Conservation (phyloP, 2,329 filamentous ascomycete species). For the Fusarium sp. region DNA sequence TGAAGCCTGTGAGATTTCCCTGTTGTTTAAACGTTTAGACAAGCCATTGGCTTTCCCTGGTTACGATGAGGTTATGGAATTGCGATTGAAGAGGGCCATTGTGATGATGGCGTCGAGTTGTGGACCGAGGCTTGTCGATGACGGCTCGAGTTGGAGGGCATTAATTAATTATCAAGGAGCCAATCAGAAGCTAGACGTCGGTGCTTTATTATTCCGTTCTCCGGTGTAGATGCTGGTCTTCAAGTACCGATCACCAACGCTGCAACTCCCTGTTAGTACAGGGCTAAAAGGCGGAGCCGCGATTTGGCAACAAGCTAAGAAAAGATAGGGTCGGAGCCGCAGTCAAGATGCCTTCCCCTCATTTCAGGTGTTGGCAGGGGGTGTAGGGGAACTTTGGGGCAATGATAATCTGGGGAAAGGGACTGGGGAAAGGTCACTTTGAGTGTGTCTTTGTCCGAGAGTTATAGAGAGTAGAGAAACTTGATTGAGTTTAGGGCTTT, state of each 20-base stretch:
- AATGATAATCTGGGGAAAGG: conserved; percentile 16
- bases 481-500: neutral
- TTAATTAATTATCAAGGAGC: neutral
- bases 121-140: conserved; percentile 25
- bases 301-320: conserved; percentile 40
- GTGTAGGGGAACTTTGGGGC: conserved; percentile 8
- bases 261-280: conserved; percentile 2
- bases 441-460: too few species aligned
- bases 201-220: conserved; percentile 22
- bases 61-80: conserved; percentile 18
- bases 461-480: conserved; percentile 7
- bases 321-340: conserved; percentile 45
- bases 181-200: neutral
- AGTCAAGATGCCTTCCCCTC: conserved; percentile 40
- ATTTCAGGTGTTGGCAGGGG: conserved; percentile 23
- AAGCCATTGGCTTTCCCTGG: neutral
- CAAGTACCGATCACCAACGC: conserved; percentile 10
- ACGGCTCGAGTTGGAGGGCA: conserved; percentile 20
- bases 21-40: neutral
- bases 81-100: conserved; percentile 20
- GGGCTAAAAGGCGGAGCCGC: conserved; percentile 47
- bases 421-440: too few species aligned
- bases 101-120: conserved; percentile 14
- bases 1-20: neutral
- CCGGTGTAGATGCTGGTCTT: neutral